Evolutionary conservation across 306 rosid species (phyloP).

Genomic region (Quercus variabilis): DNA sequence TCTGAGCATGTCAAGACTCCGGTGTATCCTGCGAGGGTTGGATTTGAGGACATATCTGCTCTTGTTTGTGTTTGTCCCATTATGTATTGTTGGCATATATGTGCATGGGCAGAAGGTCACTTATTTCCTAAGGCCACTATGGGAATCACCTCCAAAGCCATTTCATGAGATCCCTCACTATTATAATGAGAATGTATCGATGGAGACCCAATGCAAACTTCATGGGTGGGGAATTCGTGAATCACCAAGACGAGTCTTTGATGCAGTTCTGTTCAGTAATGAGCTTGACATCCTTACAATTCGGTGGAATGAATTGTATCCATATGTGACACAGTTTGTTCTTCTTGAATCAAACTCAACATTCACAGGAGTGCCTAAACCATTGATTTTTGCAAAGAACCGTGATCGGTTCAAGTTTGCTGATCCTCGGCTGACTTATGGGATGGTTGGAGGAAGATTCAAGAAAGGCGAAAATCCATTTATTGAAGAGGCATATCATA

Average conservation of each 20-base stretch:
- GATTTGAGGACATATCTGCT: slow-evolving; percentile 50
- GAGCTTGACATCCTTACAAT: slow-evolving; percentile 74
- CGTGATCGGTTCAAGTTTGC: slow-evolving; percentile 51
- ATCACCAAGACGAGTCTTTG: slow-evolving; percentile 71
- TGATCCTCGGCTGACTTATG: slow-evolving; percentile 61
- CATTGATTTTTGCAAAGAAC: slow-evolving; percentile 49
- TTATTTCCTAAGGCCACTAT: slow-evolving; percentile 73
- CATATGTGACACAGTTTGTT: slow-evolving; percentile 63
- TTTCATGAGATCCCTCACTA: slow-evolving; percentile 75
- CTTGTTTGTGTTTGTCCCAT: slow-evolving; percentile 48
- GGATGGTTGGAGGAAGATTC: slow-evolving; percentile 59
- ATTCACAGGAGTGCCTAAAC: slow-evolving; percentile 62
- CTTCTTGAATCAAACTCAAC: slow-evolving; percentile 84
- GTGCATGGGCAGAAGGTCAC: slow-evolving; percentile 75
- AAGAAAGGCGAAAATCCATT: slow-evolving; percentile 76
- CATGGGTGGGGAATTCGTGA: slow-evolving; percentile 83
- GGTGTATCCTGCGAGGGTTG: slow-evolving; percentile 59
- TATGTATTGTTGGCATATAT: slow-evolving; percentile 42
- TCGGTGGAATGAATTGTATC: slow-evolving; percentile 77
- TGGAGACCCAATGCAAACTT: slow-evolving; percentile 68
- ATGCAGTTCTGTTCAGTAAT: slow-evolving; percentile 77
- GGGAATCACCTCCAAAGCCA: slow-evolving; percentile 87
- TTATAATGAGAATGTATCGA: slow-evolving; percentile 64
- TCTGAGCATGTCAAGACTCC: slow-evolving; percentile 53
- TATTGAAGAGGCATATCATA: slow-evolving; percentile 80